A percentile compares a stretch with the other conserved stretches of the same genome.
These are phyloP conservation scores for Neostapfia colusana DNA, from an alignment of 176 grass and related monocot genomes.

Conservation along the genomic window DNA sequence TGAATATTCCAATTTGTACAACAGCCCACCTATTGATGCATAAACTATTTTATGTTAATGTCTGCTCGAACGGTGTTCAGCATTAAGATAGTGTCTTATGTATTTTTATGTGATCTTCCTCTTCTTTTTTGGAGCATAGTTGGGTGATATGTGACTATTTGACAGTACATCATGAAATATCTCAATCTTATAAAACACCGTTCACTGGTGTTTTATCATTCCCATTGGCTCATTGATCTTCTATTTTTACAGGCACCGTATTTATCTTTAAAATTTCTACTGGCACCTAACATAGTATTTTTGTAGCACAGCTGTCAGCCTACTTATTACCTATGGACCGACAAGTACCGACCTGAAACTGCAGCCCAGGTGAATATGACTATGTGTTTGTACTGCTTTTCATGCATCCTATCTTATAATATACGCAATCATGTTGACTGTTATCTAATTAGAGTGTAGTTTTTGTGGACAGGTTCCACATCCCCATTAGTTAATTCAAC, in stretches of 20 bases:
- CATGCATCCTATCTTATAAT: slow-evolving; percentile 20
- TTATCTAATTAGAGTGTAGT: not conserved
- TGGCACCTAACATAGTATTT: slow-evolving; percentile 16
- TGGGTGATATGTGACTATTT: not conserved
- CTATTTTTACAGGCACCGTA: not conserved
- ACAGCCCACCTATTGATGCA: not conserved
- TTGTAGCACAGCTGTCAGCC: slow-evolving; percentile 43
- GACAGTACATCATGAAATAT: not conserved
- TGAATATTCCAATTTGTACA: slow-evolving; percentile 24
- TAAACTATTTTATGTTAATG: slow-evolving; percentile 7
- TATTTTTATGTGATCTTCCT: not conserved
- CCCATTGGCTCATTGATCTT: not conserved
- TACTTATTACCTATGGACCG: slow-evolving; percentile 68
- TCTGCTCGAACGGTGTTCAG: not conserved
- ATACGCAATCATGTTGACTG: not conserved
- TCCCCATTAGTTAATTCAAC: not conserved
- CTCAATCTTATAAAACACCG: not conserved
- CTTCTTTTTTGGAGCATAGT: not conserved
- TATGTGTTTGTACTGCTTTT: slow-evolving; percentile 23
- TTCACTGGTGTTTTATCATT: not conserved
- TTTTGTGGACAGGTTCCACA: not conserved
- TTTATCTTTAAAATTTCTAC: slow-evolving; percentile 10
- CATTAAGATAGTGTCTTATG: not conserved
- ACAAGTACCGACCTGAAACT: slow-evolving; percentile 86
- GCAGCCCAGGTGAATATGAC: slow-evolving; percentile 65